Evolutionary conservation across 805 yeast genomes (phyloP), one percentile per base, ranked within the genome.

Genomic region (Starmerella stigmatis): DNA sequence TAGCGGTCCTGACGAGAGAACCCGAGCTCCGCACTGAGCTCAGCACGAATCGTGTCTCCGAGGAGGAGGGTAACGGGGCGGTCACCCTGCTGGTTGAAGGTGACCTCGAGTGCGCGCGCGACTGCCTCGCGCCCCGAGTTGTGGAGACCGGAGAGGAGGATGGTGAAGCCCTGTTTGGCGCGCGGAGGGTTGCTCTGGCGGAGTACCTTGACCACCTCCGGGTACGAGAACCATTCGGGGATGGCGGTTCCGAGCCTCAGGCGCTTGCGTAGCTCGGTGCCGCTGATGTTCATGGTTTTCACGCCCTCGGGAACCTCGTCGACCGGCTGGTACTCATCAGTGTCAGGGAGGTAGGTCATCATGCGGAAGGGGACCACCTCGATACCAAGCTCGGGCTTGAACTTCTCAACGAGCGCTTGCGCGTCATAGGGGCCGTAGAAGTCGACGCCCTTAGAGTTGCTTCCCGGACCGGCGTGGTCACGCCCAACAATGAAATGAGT

Each of bases 391-490:
- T 88, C 96, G 51, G 72, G 75, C 52, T 77, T 74, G 66, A 76
- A 78, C 54, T 77, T 67, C 49, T 79, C 86, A 51, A 88, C 94
- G 46, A 89, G 71, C 28, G 76, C 86, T 69, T 89, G 96, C 25
- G 96, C 96, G 62, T 88, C 97, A 62, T 88, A 89, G 12, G 97
- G 95, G 17, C 96, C 97, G 62, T 88, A 88, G 70, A 88, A 86
- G 53, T 89, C 96, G 43, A 76, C 86, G 51, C 96, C 96, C 61
- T 80, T 71, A 47, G 95, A 85, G 75, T 76, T 76, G 48, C 70
- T 66, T 52, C 96, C 97, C 17, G 97, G 96, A 49, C 96, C 96
- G 43, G 97, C 97, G 61, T 88, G 97, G 66, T 88, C 96, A 72
- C 97, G 81, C 50, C 97, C 97, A 40, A 88, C 96, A 60, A 88